Percentiles rank a stretch among this genome's conserved stretches.
These are phyloP conservation scores for Angophora floribunda DNA, from an alignment of 345 rosid genomes.

Conservation along the genomic window DNA sequence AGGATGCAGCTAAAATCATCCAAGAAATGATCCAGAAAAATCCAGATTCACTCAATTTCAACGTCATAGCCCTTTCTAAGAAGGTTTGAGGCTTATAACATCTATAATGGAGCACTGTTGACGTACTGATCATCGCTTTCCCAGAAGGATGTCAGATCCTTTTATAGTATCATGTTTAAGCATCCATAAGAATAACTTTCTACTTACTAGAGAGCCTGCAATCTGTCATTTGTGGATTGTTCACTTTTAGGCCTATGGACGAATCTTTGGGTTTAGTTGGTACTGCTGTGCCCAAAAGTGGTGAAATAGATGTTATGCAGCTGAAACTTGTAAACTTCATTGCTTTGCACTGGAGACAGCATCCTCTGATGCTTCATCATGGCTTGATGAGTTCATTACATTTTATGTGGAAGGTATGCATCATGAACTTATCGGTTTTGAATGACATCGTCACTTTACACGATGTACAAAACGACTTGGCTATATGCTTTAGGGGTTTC, in stretches of 20 bases:
- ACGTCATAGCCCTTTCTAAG: conserved; percentile 64
- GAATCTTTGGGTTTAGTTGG: background rate
- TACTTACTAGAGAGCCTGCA: background rate
- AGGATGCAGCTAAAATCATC: conserved; percentile 82
- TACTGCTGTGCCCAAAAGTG: background rate
- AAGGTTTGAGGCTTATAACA: background rate
- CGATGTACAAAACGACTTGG: background rate
- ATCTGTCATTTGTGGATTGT: background rate
- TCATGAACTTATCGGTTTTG: background rate
- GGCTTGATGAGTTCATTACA: background rate
- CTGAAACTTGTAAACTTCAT: background rate
- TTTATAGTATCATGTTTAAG: background rate
- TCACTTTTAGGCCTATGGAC: background rate
- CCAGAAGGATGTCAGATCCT: background rate
- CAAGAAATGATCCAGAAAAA: conserved; percentile 67
- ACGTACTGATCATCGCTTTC: background rate
- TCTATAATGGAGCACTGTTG: background rate
- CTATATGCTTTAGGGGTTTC: background rate
- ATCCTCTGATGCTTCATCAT: background rate
- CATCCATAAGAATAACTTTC: background rate
- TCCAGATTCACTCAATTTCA: conserved; percentile 70
- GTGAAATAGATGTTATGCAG: background rate
- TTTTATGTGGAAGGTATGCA: background rate
- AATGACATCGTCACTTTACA: background rate
- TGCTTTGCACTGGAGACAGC: background rate